Conservation (phyloP, 495 filamentous ascomycete species). For the Aspergillus wentii region DNA sequence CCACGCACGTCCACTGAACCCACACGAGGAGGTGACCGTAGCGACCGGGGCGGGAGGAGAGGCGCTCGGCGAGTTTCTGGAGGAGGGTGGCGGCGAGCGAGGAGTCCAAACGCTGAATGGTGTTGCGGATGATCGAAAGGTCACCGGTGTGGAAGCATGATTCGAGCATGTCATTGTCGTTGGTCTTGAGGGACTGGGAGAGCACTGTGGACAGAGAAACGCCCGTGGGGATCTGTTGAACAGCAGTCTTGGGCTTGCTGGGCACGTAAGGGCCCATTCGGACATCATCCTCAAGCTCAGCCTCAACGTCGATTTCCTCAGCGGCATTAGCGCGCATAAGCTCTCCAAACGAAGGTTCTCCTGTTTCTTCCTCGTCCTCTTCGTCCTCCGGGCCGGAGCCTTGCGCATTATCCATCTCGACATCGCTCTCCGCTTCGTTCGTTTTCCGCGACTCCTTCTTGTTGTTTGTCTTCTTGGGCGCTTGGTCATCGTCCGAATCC, state of each 20-base stretch:
- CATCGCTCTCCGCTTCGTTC: slow-evolving; percentile 32
- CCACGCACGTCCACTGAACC: slow-evolving; percentile 94
- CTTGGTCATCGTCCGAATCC: slow-evolving; percentile 39
- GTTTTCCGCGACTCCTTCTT: slow-evolving; percentile 30
- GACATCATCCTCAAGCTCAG: slow-evolving; percentile 40
- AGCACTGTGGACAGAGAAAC: slow-evolving; percentile 85
- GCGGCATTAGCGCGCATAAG: slow-evolving; percentile 65
- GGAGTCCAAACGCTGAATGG: slow-evolving; percentile 85
- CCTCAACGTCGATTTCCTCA: slow-evolving; percentile 73
- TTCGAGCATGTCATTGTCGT: slow-evolving; percentile 83
- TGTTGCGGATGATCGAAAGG: slow-evolving; percentile 68
- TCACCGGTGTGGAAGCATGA: slow-evolving; percentile 82
- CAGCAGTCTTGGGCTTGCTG: slow-evolving; percentile 31
- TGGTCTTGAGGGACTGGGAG: slow-evolving; percentile 86
- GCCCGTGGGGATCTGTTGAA: slow-evolving; percentile 60
- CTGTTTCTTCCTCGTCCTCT: slow-evolving; percentile 44
- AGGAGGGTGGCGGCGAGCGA: slow-evolving; percentile 71
- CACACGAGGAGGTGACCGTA: slow-evolving; percentile 90
- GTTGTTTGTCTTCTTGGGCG: slow-evolving; percentile 25
- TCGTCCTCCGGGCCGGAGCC: slow-evolving; percentile 35
- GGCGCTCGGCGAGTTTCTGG: slow-evolving; percentile 76
- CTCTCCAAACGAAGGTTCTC: slow-evolving; percentile 83
- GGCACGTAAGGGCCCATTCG: slow-evolving; percentile 32
- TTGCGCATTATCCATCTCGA: slow-evolving; percentile 36
- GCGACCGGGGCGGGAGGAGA: slow-evolving; percentile 81